A percentile compares a stretch with the other conserved stretches of the same genome.
Evolutionary conservation across 169 alveolate species (phyloP).

Genomic region (Perkinsus chesapeaki): DNA sequence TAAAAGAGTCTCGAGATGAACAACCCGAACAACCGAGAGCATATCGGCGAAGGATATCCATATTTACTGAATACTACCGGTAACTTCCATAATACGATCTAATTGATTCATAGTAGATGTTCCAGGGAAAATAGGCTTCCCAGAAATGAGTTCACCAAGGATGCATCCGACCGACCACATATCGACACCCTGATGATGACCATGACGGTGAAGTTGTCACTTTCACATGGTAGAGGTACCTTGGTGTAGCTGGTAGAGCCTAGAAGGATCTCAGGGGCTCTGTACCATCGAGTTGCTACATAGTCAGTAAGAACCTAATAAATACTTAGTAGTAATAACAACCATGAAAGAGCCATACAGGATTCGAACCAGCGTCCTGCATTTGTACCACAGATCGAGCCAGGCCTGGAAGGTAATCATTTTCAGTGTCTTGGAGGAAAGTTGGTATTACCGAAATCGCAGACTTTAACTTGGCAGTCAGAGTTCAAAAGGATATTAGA

Average conservation of each 20-base stretch:
- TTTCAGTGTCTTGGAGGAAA: no score
- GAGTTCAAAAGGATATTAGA: conserved; percentile 91
- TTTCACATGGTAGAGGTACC: no score
- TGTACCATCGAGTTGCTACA: conserved; percentile 74
- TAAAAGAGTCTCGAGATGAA: no score
- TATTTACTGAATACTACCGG: conserved; percentile 85
- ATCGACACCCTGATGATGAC: conserved; percentile 87
- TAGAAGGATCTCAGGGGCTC: conserved; percentile 89
- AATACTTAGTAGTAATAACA: no score
- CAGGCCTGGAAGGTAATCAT: background rate
- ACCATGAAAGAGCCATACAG: no score
- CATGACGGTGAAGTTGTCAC: no score
- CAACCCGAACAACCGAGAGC: no score
- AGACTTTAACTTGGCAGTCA: conserved; percentile 93
- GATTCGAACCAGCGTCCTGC: background rate
- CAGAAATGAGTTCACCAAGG: conserved; percentile 88
- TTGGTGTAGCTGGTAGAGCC: conserved; percentile 70
- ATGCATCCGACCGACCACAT: conserved; percentile 99
- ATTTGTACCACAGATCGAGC: background rate
- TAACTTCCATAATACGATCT: conserved; percentile 80
- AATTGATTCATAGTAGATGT: conserved; percentile 95
- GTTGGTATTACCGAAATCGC: conserved; percentile 88
- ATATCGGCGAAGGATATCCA: no score
- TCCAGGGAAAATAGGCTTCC: conserved; percentile 97
- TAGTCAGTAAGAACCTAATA: conserved; percentile 55